A percentile compares a stretch with the other conserved stretches of the same genome.
Conservation (phyloP, 2,329 filamentous ascomycete species). For the Aspergillus phoenicis region DNA sequence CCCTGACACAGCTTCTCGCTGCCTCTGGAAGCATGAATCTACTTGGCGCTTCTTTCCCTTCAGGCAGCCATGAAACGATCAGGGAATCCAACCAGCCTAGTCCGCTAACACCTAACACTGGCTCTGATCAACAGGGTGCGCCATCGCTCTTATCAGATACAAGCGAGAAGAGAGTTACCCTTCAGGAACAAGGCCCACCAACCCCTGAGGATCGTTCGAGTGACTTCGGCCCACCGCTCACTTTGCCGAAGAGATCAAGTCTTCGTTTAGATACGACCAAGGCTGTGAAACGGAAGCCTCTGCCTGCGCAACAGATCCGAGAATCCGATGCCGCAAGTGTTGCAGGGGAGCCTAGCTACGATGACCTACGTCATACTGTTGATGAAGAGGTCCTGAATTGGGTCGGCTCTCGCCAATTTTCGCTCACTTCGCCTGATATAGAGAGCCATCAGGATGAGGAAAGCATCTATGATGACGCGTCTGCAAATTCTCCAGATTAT, state of each 20-base stretch:
- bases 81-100: slow-evolving; percentile 38
- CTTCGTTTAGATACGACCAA: slow-evolving; percentile 45
- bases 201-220: slow-evolving; percentile 21
- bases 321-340: slow-evolving; percentile 24
- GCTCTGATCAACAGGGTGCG: slow-evolving; percentile 14
- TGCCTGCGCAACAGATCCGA: slow-evolving; percentile 44
- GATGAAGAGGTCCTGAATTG: slow-evolving; percentile 55
- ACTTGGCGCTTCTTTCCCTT: slow-evolving; percentile 39
- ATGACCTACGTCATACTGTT: slow-evolving; percentile 47
- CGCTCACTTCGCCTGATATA: slow-evolving; percentile 30
- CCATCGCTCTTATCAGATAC: slow-evolving; percentile 9
- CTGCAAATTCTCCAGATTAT: slow-evolving; percentile 72
- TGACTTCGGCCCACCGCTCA: slow-evolving; percentile 11
- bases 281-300: slow-evolving; percentile 55
- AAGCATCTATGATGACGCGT: slow-evolving; percentile 62
- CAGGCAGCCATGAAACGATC: slow-evolving; percentile 41
- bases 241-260: slow-evolving; percentile 13
- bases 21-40: slow-evolving; percentile 59
- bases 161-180: slow-evolving; percentile 24
- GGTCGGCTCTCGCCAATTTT: slow-evolving; percentile 40
- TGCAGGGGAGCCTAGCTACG: slow-evolving; percentile 40
- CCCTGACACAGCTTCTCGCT: slow-evolving; percentile 76
- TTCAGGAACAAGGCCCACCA: slow-evolving; percentile 27
- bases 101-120: slow-evolving; percentile 41
- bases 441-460: slow-evolving; percentile 38